Evolutionary conservation across 208 protist species (phyloP).

Genomic region (Acanthamoeba royreba): DNA sequence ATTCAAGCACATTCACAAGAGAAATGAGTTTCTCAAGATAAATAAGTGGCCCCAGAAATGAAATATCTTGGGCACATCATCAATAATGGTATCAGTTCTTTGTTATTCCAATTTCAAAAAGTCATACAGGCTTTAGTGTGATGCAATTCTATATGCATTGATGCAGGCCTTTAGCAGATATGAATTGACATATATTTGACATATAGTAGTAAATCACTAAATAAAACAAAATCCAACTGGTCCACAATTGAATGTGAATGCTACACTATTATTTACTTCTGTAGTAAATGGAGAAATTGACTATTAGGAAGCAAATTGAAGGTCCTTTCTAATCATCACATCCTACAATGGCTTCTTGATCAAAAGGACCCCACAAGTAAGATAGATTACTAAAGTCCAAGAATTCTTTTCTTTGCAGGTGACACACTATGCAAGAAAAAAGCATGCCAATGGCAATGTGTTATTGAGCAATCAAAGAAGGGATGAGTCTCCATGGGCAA

Average conservation of each 20-base stretch:
- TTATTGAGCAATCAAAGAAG: too few species aligned
- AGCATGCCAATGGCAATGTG: too few species aligned
- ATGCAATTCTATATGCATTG: neutral
- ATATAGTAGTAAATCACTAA: neutral
- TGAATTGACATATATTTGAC: neutral
- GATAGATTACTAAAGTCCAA: neutral
- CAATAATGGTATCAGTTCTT: neutral
- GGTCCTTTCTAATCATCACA: too few species aligned
- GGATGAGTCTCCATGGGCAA: too few species aligned
- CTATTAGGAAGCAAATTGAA: neutral
- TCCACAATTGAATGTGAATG: too few species aligned
- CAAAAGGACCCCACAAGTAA: neutral
- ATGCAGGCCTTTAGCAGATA: neutral
- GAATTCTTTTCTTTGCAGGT: too few species aligned
- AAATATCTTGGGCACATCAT: neutral
- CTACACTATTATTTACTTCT: neutral
- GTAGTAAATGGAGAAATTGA: neutral
- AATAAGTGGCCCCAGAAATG: too few species aligned
- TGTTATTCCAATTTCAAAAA: neutral
- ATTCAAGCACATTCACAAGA: neutral
- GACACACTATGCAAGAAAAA: too few species aligned
- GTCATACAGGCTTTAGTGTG: neutral
- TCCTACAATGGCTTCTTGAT: neutral
- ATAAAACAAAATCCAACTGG: neutral
- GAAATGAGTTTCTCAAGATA: too few species aligned